Base-by-base conservation (phyloP, 2,329 filamentous ascomycete genomes). In the Pseudogymnoascus sp. region DNA sequence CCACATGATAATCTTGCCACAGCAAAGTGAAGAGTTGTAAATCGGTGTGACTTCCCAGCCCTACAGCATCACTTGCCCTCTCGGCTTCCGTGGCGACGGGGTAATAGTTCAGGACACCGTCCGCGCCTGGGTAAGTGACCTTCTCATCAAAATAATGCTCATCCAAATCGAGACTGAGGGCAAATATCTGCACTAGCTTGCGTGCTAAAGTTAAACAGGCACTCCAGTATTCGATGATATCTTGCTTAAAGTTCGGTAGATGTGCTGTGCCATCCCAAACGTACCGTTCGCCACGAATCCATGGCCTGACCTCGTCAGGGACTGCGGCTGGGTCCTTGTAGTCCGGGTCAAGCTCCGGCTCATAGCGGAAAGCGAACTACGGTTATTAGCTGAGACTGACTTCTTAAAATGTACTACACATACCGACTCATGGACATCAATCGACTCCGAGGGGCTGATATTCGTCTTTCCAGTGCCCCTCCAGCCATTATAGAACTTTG, bases 61-160 rank as follows among this genome's bases (percentile, higher is more conserved):
- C 78, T 6, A 78, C 74, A 4, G 69, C 67, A 29, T 74, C 66
- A 1, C 69, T 65, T 10, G 67, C 64, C 12, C 66, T 70, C 16
- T 74, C 66, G 4, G 70, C 66, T 3, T 68, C 69, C 0, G 74
- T 73, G 19, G 74, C 74, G 4, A 71, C 69, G 0, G 78, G 78
- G 61, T 80, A 81, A 65, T 76, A 80, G 58, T 78, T 75, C 66
- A 76, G 77, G 0, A 78, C 75, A 1, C 72, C 74, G 61, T 77
- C 75, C 1, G 74, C 72, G 0, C 74, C 82, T 0, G 83, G 83
- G 65, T 81, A 78, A 0, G 76, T 78, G 16, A 80, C 78, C 61
- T 83, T 79, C 2, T 73, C 72, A 64, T 85, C 82, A 68, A 86
- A 85, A 62, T 81, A 80, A 35, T 77, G 68, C 67, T 86, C 83